Evolutionary conservation across 2,329 filamentous ascomycete genomes (phyloP).

Genomic region (Nemania sp.): DNA sequence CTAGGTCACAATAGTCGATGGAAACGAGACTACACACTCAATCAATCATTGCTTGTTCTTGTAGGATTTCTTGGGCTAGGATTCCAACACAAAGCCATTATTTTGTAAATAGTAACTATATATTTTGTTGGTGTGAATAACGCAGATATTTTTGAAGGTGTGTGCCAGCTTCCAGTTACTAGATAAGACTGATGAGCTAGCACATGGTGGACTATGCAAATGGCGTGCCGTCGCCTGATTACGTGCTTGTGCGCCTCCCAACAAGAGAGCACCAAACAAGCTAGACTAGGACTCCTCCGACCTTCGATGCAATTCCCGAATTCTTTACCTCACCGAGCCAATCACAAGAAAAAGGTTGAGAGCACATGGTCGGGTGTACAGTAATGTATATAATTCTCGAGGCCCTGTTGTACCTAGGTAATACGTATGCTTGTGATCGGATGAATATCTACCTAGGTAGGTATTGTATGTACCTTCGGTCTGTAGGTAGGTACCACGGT

Average conservation of each 20-base stretch:
- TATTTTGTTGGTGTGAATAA: background rate
- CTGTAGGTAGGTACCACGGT: background rate
- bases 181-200: background rate
- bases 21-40: no score
- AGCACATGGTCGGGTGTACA: background rate
- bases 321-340: background rate
- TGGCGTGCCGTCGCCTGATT: constrained; percentile 1
- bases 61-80: constrained; percentile 3
- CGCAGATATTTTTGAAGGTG: background rate
- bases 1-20: no score
- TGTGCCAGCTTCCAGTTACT: background rate
- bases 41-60: background rate
- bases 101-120: no score
- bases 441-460: background rate
- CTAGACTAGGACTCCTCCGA: constrained; percentile 3
- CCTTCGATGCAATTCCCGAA: background rate
- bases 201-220: background rate
- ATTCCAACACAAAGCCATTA: background rate
- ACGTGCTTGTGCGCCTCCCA: background rate
- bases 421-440: constrained; percentile 1
- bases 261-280: constrained; percentile 9
- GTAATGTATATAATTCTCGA: no score
- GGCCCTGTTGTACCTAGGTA: background rate
- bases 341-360: constrained; percentile 4
- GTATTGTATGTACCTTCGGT: no score